phyloP scores from a whole-genome alignment of 805 yeast species.

The Starmera dryadoides region DNA sequence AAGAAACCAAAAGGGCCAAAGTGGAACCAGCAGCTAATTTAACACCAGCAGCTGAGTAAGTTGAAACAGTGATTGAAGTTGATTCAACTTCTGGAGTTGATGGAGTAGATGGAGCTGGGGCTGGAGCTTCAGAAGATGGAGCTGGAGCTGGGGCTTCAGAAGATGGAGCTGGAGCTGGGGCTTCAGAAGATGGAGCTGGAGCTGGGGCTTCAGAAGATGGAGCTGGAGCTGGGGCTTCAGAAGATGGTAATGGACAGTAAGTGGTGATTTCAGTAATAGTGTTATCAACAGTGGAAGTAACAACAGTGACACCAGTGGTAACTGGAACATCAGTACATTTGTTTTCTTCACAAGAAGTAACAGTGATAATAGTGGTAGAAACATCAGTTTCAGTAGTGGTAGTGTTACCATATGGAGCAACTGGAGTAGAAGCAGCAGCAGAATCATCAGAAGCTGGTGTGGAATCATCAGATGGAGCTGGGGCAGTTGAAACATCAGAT shows the following conservation, averaged over 20 bases:
- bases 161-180: background rate
- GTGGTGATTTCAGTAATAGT: background rate
- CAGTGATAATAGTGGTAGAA: background rate
- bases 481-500: background rate
- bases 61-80: background rate
- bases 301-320: background rate
- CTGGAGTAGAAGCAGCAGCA: background rate
- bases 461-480: background rate
- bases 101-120: background rate
- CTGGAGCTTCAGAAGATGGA: conserved; percentile 6
- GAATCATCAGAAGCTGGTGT: background rate
- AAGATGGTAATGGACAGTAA: conserved; percentile 4
- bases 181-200: conserved; percentile 6
- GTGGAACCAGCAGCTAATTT: background rate
- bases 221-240: conserved; percentile 1
- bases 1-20: background rate
- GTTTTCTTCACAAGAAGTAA: background rate
- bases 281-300: background rate
- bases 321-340: background rate
- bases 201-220: background rate
- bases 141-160: background rate
- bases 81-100: background rate
- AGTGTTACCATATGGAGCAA: background rate
- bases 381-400: background rate
- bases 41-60: conserved; percentile 4